Base-by-base conservation (phyloP, 768 basidiomycete genomes). In the Serendipita sp. region DNA sequence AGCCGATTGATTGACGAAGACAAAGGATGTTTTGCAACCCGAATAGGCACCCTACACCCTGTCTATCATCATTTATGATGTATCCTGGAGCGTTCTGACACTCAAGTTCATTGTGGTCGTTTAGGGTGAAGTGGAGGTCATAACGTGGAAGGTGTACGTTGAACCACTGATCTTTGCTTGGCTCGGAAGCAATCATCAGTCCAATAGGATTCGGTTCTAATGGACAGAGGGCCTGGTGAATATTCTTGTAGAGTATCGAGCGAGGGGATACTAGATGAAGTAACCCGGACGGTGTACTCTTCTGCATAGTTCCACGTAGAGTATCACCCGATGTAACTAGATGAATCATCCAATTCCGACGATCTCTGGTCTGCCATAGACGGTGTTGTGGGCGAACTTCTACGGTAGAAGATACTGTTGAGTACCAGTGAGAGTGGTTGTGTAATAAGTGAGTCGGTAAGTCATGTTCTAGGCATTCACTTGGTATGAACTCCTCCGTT, bases 1-100 rank as follows among this genome's bases (percentile, higher is more conserved):
- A 65, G 3, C 2, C 78, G 77, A n/a, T 2, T 72, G 69, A 0
- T 79, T 79, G 46, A 81, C 71, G 47, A 81, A 69, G 44, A 80
- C 72, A 28, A 66, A 64, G 68, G 71, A 54, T 68, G 70, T 69
- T n/a, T 77, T 73, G 46, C 79, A 73, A 4, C 81, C 72, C 16
- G 23, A n/a, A 51, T 5, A 60, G n/a, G 18, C 56, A 60, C 10
- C 56, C 56, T 4, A 60, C 8, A 32, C 34, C 34, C 34, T 10
- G 16, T 35, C 28, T 4, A 36, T 60, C n/a, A 3, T 23, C 2
- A 8, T 60, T n/a, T 4, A 60, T 30, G 30, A 60, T 8, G n/a
- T 28, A 60, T n/a, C 56, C 56, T 38, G 56, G 56, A 32, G n/a
- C 30, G 30, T 30, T 60, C 34, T 32, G 28, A 18, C 56, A 60